Evolutionary conservation across 1,139 yeast genomes (phyloP).

Genomic region (Suhomyces yuchorum): DNA sequence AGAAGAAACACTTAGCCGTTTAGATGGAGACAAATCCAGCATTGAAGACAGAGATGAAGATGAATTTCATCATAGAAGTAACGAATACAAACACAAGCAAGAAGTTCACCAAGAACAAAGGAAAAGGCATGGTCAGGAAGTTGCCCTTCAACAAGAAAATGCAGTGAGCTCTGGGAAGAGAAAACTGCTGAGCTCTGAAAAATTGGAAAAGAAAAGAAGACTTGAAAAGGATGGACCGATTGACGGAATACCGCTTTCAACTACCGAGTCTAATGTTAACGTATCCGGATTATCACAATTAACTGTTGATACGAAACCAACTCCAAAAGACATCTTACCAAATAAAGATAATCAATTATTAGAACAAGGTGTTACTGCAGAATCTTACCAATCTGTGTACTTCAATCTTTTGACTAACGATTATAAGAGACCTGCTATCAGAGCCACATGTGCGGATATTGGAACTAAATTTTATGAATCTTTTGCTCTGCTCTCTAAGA

Average conservation of each 20-base stretch:
- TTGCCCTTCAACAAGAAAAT: conserved; percentile 5
- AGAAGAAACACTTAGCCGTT: conserved; percentile 38
- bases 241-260: not conserved
- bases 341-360: conserved; percentile 43
- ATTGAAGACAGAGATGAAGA: conserved; percentile 10
- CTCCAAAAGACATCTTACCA: conserved; percentile 27
- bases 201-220: conserved; percentile 30
- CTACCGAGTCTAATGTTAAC: not conserved
- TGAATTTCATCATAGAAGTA: conserved; percentile 3
- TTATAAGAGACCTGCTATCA: conserved; percentile 44
- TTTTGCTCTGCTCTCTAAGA: conserved; percentile 15
- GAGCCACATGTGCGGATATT: conserved; percentile 24
- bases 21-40: conserved; percentile 19
- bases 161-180: conserved; percentile 22
- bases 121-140: conserved; percentile 11
- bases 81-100: conserved; percentile 11
- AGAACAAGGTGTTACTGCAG: conserved; percentile 47
- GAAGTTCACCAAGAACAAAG: conserved; percentile 13
- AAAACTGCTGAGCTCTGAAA: conserved; percentile 32
- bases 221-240: conserved; percentile 10
- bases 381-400: conserved; percentile 53
- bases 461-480: conserved; percentile 26
- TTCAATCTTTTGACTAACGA: conserved; percentile 51
- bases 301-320: not conserved
- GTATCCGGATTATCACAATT: not conserved